Evolutionary conservation across 352 stramenopile genomes (phyloP).

Genomic region (Globisporangium paddicum): DNA sequence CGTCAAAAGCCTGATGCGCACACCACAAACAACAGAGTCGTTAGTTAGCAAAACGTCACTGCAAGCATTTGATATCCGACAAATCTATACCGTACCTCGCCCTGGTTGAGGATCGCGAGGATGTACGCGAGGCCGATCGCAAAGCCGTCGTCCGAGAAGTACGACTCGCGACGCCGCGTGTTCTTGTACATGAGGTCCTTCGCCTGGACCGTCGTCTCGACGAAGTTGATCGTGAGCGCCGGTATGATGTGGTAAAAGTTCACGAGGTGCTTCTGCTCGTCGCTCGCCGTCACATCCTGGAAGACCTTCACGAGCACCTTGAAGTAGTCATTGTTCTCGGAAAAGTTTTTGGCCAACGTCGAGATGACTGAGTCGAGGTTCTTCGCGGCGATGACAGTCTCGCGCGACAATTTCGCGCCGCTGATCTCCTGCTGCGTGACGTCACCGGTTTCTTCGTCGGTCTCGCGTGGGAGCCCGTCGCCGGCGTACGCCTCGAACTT

Average conservation of each 20-base stretch:
- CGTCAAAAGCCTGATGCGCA: constrained; percentile 65
- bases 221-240: constrained; percentile 87
- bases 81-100: constrained; percentile 41
- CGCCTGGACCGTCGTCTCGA: constrained; percentile 84
- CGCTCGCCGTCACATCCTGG: constrained; percentile 82
- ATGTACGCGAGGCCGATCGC: constrained; percentile 93
- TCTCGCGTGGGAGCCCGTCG: constrained; percentile 47
- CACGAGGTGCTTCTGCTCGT: constrained; percentile 88
- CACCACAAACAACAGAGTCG: not conserved
- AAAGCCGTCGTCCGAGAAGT: constrained; percentile 96
- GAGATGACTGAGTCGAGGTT: constrained; percentile 87
- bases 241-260: constrained; percentile 92
- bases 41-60: constrained; percentile 1
- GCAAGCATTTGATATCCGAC: not conserved
- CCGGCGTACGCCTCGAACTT: constrained; percentile 74
- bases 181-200: constrained; percentile 97
- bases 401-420: constrained; percentile 64
- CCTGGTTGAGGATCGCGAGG: constrained; percentile 88
- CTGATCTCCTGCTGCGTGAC: constrained; percentile 38
- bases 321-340: constrained; percentile 93
- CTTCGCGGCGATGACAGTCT: constrained; percentile 78
- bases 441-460: constrained; percentile 53
- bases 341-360: constrained; percentile 88
- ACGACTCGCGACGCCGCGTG: constrained; percentile 89
- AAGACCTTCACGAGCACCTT: constrained; percentile 88